Conservation (phyloP, 2,329 filamentous ascomycete species). For the Didymella segeticola region DNA sequence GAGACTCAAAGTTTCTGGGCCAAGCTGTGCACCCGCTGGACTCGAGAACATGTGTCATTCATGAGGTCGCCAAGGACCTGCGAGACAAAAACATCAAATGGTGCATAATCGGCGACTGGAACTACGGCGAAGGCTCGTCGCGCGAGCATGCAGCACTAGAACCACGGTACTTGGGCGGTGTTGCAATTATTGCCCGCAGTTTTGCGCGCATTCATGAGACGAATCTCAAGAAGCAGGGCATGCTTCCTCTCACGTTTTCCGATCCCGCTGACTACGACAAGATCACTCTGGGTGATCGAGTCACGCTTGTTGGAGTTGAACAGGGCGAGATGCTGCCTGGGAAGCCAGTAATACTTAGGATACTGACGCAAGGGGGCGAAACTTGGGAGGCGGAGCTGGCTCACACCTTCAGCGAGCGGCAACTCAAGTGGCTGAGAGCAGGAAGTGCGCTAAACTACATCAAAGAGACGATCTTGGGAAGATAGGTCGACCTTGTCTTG, state of each 20-base stretch:
- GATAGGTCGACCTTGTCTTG: too few species aligned
- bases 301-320: slow-evolving; percentile 88
- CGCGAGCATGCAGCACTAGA: slow-evolving; percentile 98
- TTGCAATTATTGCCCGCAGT: slow-evolving; percentile 93
- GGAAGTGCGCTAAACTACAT: slow-evolving; percentile 48
- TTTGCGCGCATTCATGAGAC: slow-evolving; percentile 99
- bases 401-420: slow-evolving; percentile 97
- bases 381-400: slow-evolving; percentile 81
- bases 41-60: slow-evolving; percentile 93
- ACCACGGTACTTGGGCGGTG: slow-evolving; percentile 93
- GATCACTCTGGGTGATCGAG: slow-evolving; percentile 89
- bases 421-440: slow-evolving; percentile 88
- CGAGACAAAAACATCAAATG: slow-evolving; percentile 95
- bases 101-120: slow-evolving; percentile 99
- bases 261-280: slow-evolving; percentile 98
- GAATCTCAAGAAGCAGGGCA: slow-evolving; percentile 99
- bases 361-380: slow-evolving; percentile 83
- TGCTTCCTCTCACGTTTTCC: slow-evolving; percentile 96
- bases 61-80: slow-evolving; percentile 95
- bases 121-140: slow-evolving; percentile 97
- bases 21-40: slow-evolving; percentile 97
- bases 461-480: slow-evolving; percentile 13
- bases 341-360: slow-evolving; percentile 85
- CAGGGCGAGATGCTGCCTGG: slow-evolving; percentile 72
- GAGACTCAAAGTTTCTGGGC: slow-evolving; percentile 56